phyloP scores from a whole-genome alignment of 768 basidiomycete species.

The Macrolepiota albuminosa region DNA sequence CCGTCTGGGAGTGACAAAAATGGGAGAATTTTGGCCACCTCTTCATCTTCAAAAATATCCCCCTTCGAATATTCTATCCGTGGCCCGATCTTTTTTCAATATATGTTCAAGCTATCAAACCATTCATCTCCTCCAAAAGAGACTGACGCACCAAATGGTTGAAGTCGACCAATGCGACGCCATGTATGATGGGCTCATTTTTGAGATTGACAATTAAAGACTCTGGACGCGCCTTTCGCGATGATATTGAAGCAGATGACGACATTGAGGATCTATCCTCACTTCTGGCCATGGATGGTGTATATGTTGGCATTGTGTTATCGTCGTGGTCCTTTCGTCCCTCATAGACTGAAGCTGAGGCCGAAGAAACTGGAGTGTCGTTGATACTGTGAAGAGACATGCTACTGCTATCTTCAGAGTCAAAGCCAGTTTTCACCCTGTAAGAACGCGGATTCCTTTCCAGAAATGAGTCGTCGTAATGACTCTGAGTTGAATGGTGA shows the following conservation, averaged over 20 bases:
- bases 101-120: neutral
- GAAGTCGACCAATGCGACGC: constrained; percentile 91
- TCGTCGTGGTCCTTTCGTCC: constrained; percentile 28
- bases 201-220: constrained; percentile 64
- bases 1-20: constrained; percentile 97
- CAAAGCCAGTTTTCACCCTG: constrained; percentile 49
- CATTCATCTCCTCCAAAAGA: neutral
- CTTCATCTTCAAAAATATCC: constrained; percentile 79
- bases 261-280: constrained; percentile 52
- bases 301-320: constrained; percentile 47
- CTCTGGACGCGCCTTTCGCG: constrained; percentile 74
- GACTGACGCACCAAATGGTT: constrained; percentile 75
- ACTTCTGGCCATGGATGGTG: constrained; percentile 43
- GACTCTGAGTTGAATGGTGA: constrained; percentile 10
- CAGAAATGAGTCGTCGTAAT: constrained; percentile 21
- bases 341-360: constrained; percentile 42
- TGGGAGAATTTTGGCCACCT: constrained; percentile 79
- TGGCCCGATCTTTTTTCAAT: constrained; percentile 79
- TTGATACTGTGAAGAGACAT: constrained; percentile 39
- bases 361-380: constrained; percentile 50
- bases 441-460: constrained; percentile 41
- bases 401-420: constrained; percentile 52
- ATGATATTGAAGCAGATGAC: constrained; percentile 62
- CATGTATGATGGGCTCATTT: constrained; percentile 64
- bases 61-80: constrained; percentile 82